phyloP scores from a whole-genome alignment of 495 filamentous ascomycete species.

The Aspergillus hancockii region DNA sequence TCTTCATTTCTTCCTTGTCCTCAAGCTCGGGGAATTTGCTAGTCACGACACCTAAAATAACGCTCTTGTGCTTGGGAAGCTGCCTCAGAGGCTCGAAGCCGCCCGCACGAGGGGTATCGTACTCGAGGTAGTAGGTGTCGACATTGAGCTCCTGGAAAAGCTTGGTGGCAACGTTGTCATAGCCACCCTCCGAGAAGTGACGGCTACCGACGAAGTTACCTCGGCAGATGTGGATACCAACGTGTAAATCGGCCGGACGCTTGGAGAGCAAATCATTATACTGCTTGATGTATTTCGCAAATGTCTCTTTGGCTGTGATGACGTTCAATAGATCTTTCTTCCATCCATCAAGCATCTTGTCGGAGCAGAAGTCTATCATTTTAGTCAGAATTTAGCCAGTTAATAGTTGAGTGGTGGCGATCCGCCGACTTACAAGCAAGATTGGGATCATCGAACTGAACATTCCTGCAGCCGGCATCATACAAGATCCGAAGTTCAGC shows the following conservation, averaged over 20 bases:
- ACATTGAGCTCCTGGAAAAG: conserved; percentile 76
- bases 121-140: conserved; percentile 82
- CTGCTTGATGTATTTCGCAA: conserved; percentile 72
- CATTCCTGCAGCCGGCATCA: conserved; percentile 66
- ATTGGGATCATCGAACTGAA: conserved; percentile 76
- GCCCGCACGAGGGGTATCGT: conserved; percentile 73
- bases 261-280: conserved; percentile 73
- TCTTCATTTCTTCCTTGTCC: conserved; percentile 72
- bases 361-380: conserved; percentile 68
- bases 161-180: conserved; percentile 77
- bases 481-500: conserved; percentile 67
- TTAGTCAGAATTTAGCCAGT: conserved; percentile 9
- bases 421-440: conserved; percentile 61
- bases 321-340: conserved; percentile 54
- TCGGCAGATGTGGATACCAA: conserved; percentile 77
- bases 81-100: conserved; percentile 77
- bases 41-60: conserved; percentile 75
- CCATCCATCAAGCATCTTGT: conserved; percentile 72
- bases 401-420: background rate
- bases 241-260: conserved; percentile 67
- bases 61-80: conserved; percentile 71
- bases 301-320: conserved; percentile 62
- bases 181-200: conserved; percentile 80
- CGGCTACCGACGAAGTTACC: conserved; percentile 77
- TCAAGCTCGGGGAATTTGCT: conserved; percentile 74